Base-by-base conservation (phyloP, 768 basidiomycete genomes). In the Trametes cinnabarina region DNA sequence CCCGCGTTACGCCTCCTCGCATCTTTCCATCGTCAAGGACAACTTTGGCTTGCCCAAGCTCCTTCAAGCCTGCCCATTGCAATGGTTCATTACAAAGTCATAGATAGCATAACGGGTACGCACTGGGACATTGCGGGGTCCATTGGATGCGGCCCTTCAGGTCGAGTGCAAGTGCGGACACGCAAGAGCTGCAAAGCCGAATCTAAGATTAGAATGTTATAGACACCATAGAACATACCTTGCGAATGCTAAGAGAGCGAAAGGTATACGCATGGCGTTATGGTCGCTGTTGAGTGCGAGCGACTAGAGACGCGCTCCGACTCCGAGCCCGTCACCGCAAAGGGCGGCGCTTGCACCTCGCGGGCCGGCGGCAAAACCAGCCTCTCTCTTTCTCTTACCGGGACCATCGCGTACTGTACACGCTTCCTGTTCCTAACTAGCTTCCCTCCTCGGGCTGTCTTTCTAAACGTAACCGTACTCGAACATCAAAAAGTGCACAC, bases 61-160 rank as follows among this genome's bases (percentile, higher is more conserved):
- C 63, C 28, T 51, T 17, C 47, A 64, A 39, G 35, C 63, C 67
- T 75, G 43, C 12, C 30, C n/a, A n/a, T n/a, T n/a, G n/a, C n/a
- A n/a, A n/a, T n/a, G n/a, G n/a, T n/a, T n/a, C n/a, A n/a, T n/a
- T n/a, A n/a, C n/a, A n/a, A n/a, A n/a, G n/a, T n/a, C n/a, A n/a
- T n/a, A n/a, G n/a, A n/a, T n/a, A n/a, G n/a, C n/a, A n/a, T n/a
- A n/a, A 32, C 3, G 37, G 37, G 9, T 46, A 55, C 68, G 47
- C 47, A 90, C 90, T 75, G 41, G 78, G 74, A 74, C 88, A 90
- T 8, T 84, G 61, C n/a, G 82, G 81, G 69, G 87, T 91, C 87
- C 87, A 90, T 44, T 79, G 75, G 11, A 92, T 72, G 47, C 76
- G 78, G 62, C 90, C 90, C 3, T 71, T 65, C 46, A 92, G 64